Base-by-base conservation (phyloP, 2,329 filamentous ascomycete genomes). In the Cladorrhinum sp. region DNA sequence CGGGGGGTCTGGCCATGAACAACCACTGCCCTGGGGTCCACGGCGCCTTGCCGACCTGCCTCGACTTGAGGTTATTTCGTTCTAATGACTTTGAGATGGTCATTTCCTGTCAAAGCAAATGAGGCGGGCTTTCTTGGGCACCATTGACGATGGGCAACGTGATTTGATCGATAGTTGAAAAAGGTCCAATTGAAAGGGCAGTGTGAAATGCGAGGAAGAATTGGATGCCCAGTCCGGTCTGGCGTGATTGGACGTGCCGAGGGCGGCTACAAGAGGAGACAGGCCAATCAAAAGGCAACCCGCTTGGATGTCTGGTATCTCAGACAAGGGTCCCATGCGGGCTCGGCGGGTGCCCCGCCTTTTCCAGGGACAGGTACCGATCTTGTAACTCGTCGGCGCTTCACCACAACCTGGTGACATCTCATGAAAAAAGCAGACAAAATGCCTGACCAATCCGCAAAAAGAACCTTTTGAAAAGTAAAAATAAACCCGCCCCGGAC, bases 231-330 rank as follows among this genome's bases (percentile, higher is more conserved):
- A 30, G 42, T 53, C 57, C 46, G 51, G 59, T 62, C 61, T 55
- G 62, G 63, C 55, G 70, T 72, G 70, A 72, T 70, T 72, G 68
- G 69, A 50, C 42, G 59, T 62, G 62, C 66, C 61, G 68, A 72
- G 71, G 75, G 76, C 76, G 76, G 76, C 71, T 78, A 77, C 69
- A 73, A 67, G 63, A 57, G 48, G 59, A 48, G 55, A 56, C 49
- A 26, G 62, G 61, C 75, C 75, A 76, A 78, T 77, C 61, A 72
- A 59, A 58, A 53, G 51, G 42, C 68, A 67, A 67, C 59, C 67
- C 70, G 66, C 68, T 55, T 61, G 16, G 16, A 4, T 61, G 60
- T 65, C 65, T 64, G 67, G 68, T 64, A 66, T 65, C 39, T 55
- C 58, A 49, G 46, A 52, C 59, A 60, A 54, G 63, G 64, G 64